Conservation (phyloP, 2,329 filamentous ascomycete genomes). For the Ploettnerulaceae sp. region DNA sequence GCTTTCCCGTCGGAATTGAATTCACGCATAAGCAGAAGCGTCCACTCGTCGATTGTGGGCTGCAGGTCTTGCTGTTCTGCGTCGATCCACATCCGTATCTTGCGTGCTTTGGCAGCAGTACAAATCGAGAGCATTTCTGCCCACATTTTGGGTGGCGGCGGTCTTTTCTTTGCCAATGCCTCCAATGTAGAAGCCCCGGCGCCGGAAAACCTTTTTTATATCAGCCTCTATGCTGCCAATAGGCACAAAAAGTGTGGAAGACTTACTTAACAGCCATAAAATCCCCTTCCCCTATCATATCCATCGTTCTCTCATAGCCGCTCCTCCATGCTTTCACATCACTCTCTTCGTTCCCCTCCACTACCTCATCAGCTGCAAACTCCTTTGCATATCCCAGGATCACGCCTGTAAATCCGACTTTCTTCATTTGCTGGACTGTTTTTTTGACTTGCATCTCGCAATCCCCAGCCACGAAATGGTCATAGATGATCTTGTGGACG, state of each 20-base stretch:
- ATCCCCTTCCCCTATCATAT: conserved; percentile 47
- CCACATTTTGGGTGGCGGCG: conserved; percentile 41
- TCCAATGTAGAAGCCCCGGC: conserved; percentile 41
- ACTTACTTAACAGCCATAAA: conserved; percentile 48
- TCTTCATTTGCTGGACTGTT: conserved; percentile 60
- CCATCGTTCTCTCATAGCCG: conserved; percentile 48
- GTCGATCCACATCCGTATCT: conserved; percentile 45
- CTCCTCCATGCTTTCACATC: conserved; percentile 40
- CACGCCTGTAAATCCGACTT: conserved; percentile 73
- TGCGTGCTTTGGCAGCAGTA: conserved; percentile 21
- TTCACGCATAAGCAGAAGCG: conserved; percentile 47
- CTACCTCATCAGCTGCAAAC: conserved; percentile 38
- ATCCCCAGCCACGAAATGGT: conserved; percentile 83
- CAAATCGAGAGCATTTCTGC: conserved; percentile 36
- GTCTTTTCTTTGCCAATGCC: conserved; percentile 36
- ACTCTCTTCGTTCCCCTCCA: neutral
- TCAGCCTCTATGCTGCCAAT: conserved; percentile 6
- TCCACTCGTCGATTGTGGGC: conserved; percentile 47
- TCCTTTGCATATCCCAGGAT: conserved; percentile 80
- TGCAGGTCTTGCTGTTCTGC: conserved; percentile 51
- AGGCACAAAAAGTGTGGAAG: neutral
- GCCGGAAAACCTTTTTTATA: conserved; percentile 40
- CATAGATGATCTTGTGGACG: conserved; percentile 77
- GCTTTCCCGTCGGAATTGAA: conserved; percentile 42
- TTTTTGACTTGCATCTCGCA: conserved; percentile 58